phyloP scores from a whole-genome alignment of 805 yeast genomes.

The Metschnikowia cubensis region DNA sequence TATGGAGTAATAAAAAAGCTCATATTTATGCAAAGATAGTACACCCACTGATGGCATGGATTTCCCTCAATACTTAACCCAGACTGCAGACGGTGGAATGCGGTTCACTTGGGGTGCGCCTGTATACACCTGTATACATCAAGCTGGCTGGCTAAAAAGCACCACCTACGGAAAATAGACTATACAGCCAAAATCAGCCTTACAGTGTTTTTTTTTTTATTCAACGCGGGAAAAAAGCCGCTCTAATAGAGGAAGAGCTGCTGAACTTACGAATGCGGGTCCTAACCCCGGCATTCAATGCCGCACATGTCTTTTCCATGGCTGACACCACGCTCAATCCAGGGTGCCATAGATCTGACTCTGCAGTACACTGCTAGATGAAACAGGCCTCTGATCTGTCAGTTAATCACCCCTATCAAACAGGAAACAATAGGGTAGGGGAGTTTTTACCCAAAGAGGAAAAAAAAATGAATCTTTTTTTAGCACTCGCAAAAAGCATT shows the following conservation, averaged over 20 bases:
- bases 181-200: too few species aligned
- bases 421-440: too few species aligned
- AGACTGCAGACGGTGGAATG: neutral
- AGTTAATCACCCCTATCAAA: too few species aligned
- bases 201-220: too few species aligned
- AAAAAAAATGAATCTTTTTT: too few species aligned
- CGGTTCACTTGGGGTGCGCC: neutral
- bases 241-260: too few species aligned
- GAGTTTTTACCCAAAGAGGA: too few species aligned
- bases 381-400: too few species aligned
- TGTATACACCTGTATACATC: neutral
- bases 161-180: neutral
- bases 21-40: too few species aligned
- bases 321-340: neutral
- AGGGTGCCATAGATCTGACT: neutral
- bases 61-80: neutral
- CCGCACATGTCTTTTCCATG: neutral
- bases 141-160: constrained; percentile 3
- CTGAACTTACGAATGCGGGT: neutral
- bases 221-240: neutral
- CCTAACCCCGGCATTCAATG: too few species aligned
- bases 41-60: neutral
- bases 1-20: too few species aligned
- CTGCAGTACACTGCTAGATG: neutral
- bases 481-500: too few species aligned